A percentile compares a stretch with the other conserved stretches of the same genome.
These are phyloP conservation scores for Penicillium sumatraense DNA, from an alignment of 2,329 filamentous ascomycete genomes.

Conservation along the genomic window DNA sequence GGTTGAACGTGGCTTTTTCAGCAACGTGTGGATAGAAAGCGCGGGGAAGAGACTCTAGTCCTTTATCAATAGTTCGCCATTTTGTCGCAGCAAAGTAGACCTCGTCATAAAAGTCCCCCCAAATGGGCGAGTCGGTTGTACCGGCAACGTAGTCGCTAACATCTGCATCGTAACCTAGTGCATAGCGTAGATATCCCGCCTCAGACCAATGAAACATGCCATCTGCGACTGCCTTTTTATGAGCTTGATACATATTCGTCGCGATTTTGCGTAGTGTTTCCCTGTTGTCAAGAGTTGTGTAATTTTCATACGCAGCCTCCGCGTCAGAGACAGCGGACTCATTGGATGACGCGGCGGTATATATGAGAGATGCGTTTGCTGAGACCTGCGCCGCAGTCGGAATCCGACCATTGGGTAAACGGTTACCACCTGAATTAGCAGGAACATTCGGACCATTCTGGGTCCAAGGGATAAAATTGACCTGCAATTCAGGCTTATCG, in stretches of 20 bases:
- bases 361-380: conserved; percentile 46
- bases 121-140: conserved; percentile 49
- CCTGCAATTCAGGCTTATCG: conserved; percentile 38
- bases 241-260: conserved; percentile 51
- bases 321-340: conserved; percentile 45
- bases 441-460: conserved; percentile 57
- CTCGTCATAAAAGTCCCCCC: conserved; percentile 59
- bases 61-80: conserved; percentile 69
- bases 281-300: conserved; percentile 31
- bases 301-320: conserved; percentile 42
- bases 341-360: conserved; percentile 40
- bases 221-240: conserved; percentile 58
- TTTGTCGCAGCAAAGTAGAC: conserved; percentile 64
- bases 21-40: conserved; percentile 67
- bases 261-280: conserved; percentile 36
- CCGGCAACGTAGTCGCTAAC: conserved; percentile 59
- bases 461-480: conserved; percentile 51
- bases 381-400: conserved; percentile 57
- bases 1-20: conserved; percentile 60
- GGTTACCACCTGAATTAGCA: conserved; percentile 51
- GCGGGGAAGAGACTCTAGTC: conserved; percentile 61
- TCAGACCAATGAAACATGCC: conserved; percentile 69
- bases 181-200: conserved; percentile 65
- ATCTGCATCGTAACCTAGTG: conserved; percentile 59
- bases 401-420: conserved; percentile 57